Base-by-base conservation (phyloP, 164 flowering plant species). In the Aristolochia fimbriata region DNA sequence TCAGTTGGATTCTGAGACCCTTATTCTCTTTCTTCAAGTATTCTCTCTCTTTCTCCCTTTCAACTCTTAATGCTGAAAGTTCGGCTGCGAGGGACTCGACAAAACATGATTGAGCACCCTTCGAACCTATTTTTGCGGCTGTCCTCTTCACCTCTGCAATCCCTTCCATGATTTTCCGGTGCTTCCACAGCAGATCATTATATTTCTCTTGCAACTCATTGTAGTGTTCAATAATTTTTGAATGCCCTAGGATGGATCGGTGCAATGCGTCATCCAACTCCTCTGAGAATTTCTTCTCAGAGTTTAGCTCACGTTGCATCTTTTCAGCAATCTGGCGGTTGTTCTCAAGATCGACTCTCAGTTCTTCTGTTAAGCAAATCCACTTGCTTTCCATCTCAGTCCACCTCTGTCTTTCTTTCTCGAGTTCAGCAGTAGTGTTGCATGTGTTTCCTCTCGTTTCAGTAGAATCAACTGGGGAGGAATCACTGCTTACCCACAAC, bases 341-440 rank as follows among this genome's bases (percentile, higher is more conserved):
- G 45, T 80, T 52, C 60, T 91, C 96, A 21, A 94, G 66, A 63
- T 88, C 96, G 17, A 83, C 60, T 68, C 97, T 85, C 65, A 94
- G 76, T 47, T 87, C 97, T 67, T 94, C 99, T 0, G 99, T 94
- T 57, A 91, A 74, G 22, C 79, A 84, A 60, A 94, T 94, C 99
- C 99, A 91, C n/a, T 83, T 88, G 41, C 99, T 91, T 65, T 94
- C 99, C 85, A 81, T 84, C 71, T 94, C 96, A 41, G 80, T 86
- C 99, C 99, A 91, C 68, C 78, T 78, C 68, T 87, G 71, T 65
- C 97, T 81, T 71, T 91, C 96, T 62, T 63, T 83, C 68, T 88
- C 90, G 8, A 84, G 72, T 64, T 86, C 96, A 73, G 83, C 90
- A 22, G 52, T 74, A 13, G 48, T 71, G 17, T 57, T 69, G 12